These are phyloP conservation scores for Stagonosporopsis rhizophila DNA, from an alignment of 2,329 filamentous ascomycete species.

Conservation along the genomic window DNA sequence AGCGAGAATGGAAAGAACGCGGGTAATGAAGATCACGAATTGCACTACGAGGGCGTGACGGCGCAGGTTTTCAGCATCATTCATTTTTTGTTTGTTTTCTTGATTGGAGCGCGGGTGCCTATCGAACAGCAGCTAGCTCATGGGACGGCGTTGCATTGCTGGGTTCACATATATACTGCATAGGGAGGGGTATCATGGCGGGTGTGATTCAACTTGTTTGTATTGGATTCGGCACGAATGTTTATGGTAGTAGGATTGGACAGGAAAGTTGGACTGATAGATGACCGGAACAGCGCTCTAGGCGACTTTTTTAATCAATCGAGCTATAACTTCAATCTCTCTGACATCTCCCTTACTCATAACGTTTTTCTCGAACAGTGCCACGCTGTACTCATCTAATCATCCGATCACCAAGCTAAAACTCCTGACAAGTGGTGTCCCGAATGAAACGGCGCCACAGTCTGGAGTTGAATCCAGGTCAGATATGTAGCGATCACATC, in stretches of 20 bases:
- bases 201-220: not conserved
- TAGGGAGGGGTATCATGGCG: not conserved
- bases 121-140: not conserved
- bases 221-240: not conserved
- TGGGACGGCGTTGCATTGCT: conserved; percentile 17
- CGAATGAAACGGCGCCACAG: too few relatives aligned
- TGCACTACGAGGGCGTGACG: conserved; percentile 5
- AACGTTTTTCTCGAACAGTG: too few relatives aligned
- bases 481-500: too few relatives aligned
- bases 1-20: not conserved
- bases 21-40: conserved; percentile 9
- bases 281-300: too few relatives aligned
- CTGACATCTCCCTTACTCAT: too few relatives aligned
- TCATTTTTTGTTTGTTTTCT: not conserved
- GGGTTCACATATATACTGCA: conserved; percentile 5
- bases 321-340: too few relatives aligned
- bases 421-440: too few relatives aligned
- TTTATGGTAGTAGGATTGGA: not conserved
- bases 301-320: too few relatives aligned
- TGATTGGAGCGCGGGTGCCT: not conserved
- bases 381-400: too few relatives aligned
- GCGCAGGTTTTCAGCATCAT: conserved; percentile 13
- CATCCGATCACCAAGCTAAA: too few relatives aligned
- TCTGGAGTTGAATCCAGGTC: too few relatives aligned
- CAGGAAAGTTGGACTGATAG: too few relatives aligned